Base-by-base conservation (phyloP, 1,139 yeast species). In the Sugiyamaella grinbergsii region DNA sequence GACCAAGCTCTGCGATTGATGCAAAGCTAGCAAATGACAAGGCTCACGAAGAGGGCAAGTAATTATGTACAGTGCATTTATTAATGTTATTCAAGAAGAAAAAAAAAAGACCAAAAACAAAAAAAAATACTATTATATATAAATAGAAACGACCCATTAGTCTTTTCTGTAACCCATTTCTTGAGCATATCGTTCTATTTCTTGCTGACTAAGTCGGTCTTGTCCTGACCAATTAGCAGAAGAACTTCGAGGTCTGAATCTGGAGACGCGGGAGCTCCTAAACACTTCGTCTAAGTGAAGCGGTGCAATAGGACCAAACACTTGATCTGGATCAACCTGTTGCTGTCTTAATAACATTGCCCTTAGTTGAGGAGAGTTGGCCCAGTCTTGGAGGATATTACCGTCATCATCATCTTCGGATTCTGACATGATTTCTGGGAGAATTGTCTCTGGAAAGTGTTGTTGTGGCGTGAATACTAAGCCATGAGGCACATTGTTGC, bases 271-370 rank as follows among this genome's bases (percentile, higher is more conserved):
- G 11, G 74, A 66, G 19, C 57, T 58, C 47, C 79, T 78, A 63
- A 88, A 86, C 16, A 88, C 81, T 55, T 83, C 88, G 43, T 80
- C 85, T 65, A 87, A 78, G 42, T 82, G 79, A 52, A 87, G 69
- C 3, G 82, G 81, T 0, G 87, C 85, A 22, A 85, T 78, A 11
- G 87, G 85, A 0, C 96, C 96, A 72, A 91, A 90, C 1, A 90
- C 79, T 3, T 76, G 65, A 50, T 77, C 80, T 0, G 96, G 96
- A 63, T 90, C 85, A 52, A 84, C 71, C 16, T 70, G 67, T 55
- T 78, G 80, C 64, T 87, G 95, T 43, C 74, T 70, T 40, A 75
- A 66, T 39, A 88, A 72, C 34, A 77, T 71, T 49, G 71, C 71
- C 37, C 77, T 75, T 42, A 85, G 71, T 54, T 78, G 82, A 1